These are phyloP conservation scores for Didymella arachidicola DNA, from an alignment of 2,329 filamentous ascomycete genomes.

Conservation along the genomic window DNA sequence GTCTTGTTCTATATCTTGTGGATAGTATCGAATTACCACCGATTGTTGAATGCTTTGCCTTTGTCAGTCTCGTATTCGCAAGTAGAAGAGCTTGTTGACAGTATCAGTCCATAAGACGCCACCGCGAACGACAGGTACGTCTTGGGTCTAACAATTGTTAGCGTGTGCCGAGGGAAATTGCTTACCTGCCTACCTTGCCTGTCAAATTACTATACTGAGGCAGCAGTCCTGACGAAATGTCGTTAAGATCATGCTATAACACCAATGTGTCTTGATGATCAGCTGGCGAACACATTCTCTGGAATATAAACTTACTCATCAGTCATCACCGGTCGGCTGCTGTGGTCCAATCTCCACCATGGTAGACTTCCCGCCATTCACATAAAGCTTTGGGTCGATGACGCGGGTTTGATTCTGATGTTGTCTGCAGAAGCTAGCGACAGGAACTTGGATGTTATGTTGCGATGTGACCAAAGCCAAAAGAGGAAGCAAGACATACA, in stretches of 20 bases:
- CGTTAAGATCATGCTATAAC: background rate
- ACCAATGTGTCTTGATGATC: slow-evolving; percentile 1
- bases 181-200: too few relatives aligned
- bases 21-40: slow-evolving; percentile 64
- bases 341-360: background rate
- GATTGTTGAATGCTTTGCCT: slow-evolving; percentile 46
- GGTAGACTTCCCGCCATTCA: slow-evolving; percentile 58
- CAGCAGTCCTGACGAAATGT: background rate
- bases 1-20: slow-evolving; percentile 61
- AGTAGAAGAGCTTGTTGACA: slow-evolving; percentile 67
- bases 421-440: slow-evolving; percentile 11
- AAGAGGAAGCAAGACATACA: background rate
- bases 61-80: slow-evolving; percentile 53
- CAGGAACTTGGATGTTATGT: background rate
- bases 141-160: too few relatives aligned
- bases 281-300: background rate
- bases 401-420: slow-evolving; percentile 64
- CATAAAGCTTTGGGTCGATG: slow-evolving; percentile 64
- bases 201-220: too few relatives aligned
- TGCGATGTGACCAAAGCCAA: background rate
- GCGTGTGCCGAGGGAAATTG: too few relatives aligned
- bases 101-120: slow-evolving; percentile 64
- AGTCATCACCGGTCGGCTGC: background rate
- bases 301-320: too few relatives aligned
- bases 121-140: slow-evolving; percentile 45